Percentiles rank a stretch among this genome's conserved stretches.
Evolutionary conservation across 192 early-diverging fungal species (phyloP).

Genomic region (Podila minutissima): DNA sequence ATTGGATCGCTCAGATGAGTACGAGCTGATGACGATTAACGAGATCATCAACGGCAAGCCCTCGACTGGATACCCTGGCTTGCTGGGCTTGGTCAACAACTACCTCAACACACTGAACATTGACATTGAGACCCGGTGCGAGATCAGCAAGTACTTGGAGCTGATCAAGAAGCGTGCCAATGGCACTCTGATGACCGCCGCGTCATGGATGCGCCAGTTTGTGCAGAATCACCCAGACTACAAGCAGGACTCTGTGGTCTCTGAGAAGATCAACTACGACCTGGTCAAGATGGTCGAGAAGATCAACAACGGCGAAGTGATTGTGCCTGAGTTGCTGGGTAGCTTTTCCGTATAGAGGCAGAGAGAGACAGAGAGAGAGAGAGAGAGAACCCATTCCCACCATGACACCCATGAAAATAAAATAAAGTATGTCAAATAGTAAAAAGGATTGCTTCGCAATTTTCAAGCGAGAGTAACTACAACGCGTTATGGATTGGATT

Average conservation of each 20-base stretch:
- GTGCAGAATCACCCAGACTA: slow-evolving; percentile 88
- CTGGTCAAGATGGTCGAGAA: slow-evolving; percentile 70
- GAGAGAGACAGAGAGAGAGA: not conserved
- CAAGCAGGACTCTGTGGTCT: slow-evolving; percentile 89
- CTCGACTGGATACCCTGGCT: slow-evolving; percentile 76
- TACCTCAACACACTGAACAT: slow-evolving; percentile 85
- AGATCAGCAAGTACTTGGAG: slow-evolving; percentile 79
- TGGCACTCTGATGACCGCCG: slow-evolving; percentile 86
- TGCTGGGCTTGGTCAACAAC: slow-evolving; percentile 83
- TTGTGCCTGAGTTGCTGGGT: slow-evolving; percentile 61
- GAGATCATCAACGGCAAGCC: slow-evolving; percentile 92
- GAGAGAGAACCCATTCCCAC: not conserved
- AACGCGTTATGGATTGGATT: too few relatives aligned
- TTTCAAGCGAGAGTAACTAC: not conserved
- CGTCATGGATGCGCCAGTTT: slow-evolving; percentile 92
- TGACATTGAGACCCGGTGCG: slow-evolving; percentile 70
- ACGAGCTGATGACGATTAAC: slow-evolving; percentile 83
- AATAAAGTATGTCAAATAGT: not conserved
- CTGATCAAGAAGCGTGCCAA: slow-evolving; percentile 84
- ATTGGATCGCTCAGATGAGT: slow-evolving; percentile 56
- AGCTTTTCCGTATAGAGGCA: slow-evolving; percentile 37
- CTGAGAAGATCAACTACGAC: slow-evolving; percentile 87
- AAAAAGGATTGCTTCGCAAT: not conserved
- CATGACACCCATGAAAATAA: not conserved
- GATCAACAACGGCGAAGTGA: slow-evolving; percentile 63